Percentiles rank a stretch among this genome's conserved stretches.
Evolutionary conservation across 768 basidiomycete genomes (phyloP).

Genomic region (Amylocystis lapponica): DNA sequence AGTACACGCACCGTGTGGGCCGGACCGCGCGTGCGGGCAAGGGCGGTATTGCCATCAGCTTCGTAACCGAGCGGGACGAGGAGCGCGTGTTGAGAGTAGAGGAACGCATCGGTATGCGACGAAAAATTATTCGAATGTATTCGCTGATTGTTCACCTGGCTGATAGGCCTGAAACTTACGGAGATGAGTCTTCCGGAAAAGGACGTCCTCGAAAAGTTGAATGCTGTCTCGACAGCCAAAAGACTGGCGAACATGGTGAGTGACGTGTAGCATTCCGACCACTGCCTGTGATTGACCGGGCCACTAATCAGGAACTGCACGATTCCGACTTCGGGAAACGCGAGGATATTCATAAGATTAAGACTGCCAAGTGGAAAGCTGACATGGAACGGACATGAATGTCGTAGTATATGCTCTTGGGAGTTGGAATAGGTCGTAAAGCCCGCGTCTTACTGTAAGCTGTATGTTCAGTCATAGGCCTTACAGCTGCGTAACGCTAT

Average conservation of each 20-base stretch:
- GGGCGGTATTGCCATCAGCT: slow-evolving; percentile 87
- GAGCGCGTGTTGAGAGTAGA: slow-evolving; percentile 80
- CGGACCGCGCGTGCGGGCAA: slow-evolving; percentile 87
- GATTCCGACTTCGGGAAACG: slow-evolving; percentile 87
- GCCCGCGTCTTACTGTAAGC: too few relatives aligned
- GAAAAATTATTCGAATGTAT: background rate
- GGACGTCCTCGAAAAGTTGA: slow-evolving; percentile 78
- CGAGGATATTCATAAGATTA: slow-evolving; percentile 76
- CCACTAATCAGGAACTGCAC: slow-evolving; percentile 58
- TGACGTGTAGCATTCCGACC: background rate
- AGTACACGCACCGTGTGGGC: slow-evolving; percentile 95
- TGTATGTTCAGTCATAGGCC: too few relatives aligned
- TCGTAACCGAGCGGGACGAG: slow-evolving; percentile 92
- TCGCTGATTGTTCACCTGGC: too few relatives aligned
- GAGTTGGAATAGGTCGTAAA: background rate
- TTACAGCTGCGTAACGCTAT: too few relatives aligned
- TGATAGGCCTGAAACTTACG: slow-evolving; percentile 57
- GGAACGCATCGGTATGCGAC: slow-evolving; percentile 69
- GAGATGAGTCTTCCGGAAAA: slow-evolving; percentile 76
- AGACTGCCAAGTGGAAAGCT: slow-evolving; percentile 31
- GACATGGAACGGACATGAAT: slow-evolving; percentile 13
- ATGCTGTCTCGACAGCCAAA: slow-evolving; percentile 88
- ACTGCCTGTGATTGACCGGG: background rate
- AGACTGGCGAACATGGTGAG: slow-evolving; percentile 90
- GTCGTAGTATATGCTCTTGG: background rate